phyloP scores from a whole-genome alignment of 148 eudicot species.

The Vaccinium myrtillus region DNA sequence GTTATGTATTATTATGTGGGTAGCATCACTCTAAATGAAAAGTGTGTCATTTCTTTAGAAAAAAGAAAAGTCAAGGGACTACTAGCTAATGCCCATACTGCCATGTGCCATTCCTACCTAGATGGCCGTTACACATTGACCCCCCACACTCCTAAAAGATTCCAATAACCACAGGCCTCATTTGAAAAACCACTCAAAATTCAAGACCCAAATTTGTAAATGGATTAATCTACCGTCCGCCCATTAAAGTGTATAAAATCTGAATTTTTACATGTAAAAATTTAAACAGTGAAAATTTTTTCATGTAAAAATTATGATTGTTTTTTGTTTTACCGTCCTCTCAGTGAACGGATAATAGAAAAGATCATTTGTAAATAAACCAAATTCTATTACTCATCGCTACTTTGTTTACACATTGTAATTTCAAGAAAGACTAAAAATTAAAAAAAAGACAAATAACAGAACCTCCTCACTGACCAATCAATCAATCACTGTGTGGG shows the following conservation, averaged over 20 bases:
- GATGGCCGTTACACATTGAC: background rate
- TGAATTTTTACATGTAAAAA: no score
- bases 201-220: background rate
- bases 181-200: no score
- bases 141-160: background rate
- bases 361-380: background rate
- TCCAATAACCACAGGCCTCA: background rate
- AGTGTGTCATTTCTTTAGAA: background rate
- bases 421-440: background rate
- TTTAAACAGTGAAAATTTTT: no score
- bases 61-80: background rate
- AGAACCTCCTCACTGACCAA: conserved; percentile 17
- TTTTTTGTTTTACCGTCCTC: no score
- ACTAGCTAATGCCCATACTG: background rate
- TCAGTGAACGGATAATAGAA: no score
- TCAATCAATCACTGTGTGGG: conserved; percentile 18
- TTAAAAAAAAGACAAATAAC: conserved; percentile 14
- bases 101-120: conserved; percentile 4
- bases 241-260: no score
- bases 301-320: no score
- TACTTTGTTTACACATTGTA: background rate
- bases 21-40: background rate
- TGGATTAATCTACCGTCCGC: no score
- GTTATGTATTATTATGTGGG: background rate
- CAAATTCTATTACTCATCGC: background rate